A percentile compares a stretch with the other conserved stretches of the same genome.
These are phyloP conservation scores for Fraxinus baroniana DNA, from an alignment of 305 asterid genomes.

Conservation along the genomic window DNA sequence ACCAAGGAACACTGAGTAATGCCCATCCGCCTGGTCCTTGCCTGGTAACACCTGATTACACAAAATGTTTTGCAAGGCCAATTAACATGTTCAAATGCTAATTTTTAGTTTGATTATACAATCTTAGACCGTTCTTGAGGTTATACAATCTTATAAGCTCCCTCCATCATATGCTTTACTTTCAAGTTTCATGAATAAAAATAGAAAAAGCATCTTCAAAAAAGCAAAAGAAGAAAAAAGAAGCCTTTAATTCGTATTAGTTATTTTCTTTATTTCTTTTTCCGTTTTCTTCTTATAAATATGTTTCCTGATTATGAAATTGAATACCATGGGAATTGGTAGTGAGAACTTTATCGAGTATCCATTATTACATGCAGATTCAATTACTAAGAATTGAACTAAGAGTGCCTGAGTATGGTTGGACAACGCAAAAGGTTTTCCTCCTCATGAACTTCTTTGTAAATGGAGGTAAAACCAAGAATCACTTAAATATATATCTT, in stretches of 20 bases:
- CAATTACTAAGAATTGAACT: conserved; percentile 81
- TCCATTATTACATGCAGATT: conserved; percentile 49
- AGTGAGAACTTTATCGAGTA: conserved; percentile 7
- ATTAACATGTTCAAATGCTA: background rate
- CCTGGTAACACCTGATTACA: background rate
- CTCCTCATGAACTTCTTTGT: conserved; percentile 93
- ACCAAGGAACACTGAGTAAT: background rate
- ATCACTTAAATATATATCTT: conserved; percentile 17
- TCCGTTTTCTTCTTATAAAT: background rate
- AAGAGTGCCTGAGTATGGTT: conserved; percentile 97
- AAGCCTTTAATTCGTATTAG: background rate
- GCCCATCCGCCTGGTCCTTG: background rate
- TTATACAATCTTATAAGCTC: background rate
- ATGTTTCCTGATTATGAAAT: conserved; percentile 5
- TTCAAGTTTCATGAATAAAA: background rate
- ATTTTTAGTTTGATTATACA: background rate
- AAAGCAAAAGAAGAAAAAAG: background rate
- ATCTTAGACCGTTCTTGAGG: background rate
- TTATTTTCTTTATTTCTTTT: background rate
- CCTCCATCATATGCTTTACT: background rate
- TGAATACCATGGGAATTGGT: background rate
- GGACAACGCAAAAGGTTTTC: conserved; percentile 98
- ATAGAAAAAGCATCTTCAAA: background rate
- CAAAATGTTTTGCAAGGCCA: background rate
- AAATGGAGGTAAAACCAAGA: conserved; percentile 72